Base-by-base conservation (phyloP, 306 rosid genomes). In the Glycine latifolia region DNA sequence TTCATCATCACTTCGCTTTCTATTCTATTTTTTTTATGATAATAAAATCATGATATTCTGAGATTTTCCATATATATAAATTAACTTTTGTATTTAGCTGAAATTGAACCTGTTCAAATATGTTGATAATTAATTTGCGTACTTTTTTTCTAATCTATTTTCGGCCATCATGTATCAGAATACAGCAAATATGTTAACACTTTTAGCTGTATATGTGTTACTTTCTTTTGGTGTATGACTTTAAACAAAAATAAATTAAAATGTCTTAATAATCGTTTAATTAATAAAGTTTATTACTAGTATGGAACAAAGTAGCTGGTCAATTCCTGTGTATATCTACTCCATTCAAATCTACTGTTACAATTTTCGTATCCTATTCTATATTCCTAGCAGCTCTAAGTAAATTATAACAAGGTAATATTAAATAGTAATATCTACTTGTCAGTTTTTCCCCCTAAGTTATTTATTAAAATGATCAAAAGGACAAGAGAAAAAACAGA, bases 1-100 rank as follows among this genome's bases (percentile, higher is more conserved):
- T 54, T 71, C 33, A n/a, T 60, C 43, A 26, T 60, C 7, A 20
- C 31, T 78, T 79, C 4, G 35, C 55, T 39, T 66, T 70, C 67
- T 26, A 26, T 26, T 26, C 2, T 26, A 26, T 26, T 26, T 26
- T 20, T n/a, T 26, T 26, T 26, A 26, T 26, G 31, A 26, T 26
- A 26, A 26, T 26, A 26, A 26, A 26, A 26, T 26, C 31, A 26
- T 26, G 2, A 26, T 26, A 2, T 26, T 26, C 31, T 26, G 31
- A 2, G 31, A 26, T 26, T 26, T 44, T 70, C 2, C 52, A 67
- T 67, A 14, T 46, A 58, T 12, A 61, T 16, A 2, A 62, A 37
- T 0, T 26, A 26, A 26, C 1, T 8, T 48, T 16, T 37, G 17
- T 26, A 20, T 11, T 11, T 31, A 47, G 16, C 59, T 46, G 3